Conservation (phyloP, 768 basidiomycete genomes). For the Auricularia auricula-judae region DNA sequence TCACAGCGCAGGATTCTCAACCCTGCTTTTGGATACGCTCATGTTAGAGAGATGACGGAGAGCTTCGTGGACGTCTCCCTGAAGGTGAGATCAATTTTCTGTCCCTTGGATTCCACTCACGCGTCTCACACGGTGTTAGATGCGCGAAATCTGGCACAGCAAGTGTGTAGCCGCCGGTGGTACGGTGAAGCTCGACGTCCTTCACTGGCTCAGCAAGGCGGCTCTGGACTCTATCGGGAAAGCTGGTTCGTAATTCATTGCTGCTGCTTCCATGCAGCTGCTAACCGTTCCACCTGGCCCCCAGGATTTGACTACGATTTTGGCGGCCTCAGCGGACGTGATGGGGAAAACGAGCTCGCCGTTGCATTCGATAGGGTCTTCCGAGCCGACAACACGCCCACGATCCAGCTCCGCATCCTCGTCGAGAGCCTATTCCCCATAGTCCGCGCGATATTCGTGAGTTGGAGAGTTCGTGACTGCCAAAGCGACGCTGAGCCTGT, state of each 20-base stretch:
- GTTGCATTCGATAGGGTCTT: conserved; percentile 19
- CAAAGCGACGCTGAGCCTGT: neutral
- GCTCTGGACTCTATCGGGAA: conserved; percentile 15
- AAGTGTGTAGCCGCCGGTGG: neutral
- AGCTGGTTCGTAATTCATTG: conserved; percentile 27
- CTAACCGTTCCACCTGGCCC: neutral
- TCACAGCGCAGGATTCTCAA: conserved; percentile 25
- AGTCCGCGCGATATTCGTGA: neutral
- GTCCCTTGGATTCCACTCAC: neutral
- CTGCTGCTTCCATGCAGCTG: conserved; percentile 14
- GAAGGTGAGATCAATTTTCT: neutral
- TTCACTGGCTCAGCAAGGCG: conserved; percentile 21
- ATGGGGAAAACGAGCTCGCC: conserved; percentile 20
- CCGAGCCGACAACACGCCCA: neutral
- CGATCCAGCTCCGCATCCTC: neutral
- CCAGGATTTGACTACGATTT: conserved; percentile 25
- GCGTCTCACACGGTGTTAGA: conserved; percentile 14
- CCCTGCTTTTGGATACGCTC: conserved; percentile 52
- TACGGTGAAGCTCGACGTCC: conserved; percentile 18
- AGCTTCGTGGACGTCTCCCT: conserved; percentile 33
- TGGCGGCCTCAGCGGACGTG: conserved; percentile 16
- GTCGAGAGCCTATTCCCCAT: neutral
- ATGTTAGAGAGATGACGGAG: conserved; percentile 44
- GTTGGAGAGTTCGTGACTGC: neutral
- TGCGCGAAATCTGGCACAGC: conserved; percentile 14